Evolutionary conservation across 176 grass and related monocot species (phyloP).

Genomic region (Secale cereale): DNA sequence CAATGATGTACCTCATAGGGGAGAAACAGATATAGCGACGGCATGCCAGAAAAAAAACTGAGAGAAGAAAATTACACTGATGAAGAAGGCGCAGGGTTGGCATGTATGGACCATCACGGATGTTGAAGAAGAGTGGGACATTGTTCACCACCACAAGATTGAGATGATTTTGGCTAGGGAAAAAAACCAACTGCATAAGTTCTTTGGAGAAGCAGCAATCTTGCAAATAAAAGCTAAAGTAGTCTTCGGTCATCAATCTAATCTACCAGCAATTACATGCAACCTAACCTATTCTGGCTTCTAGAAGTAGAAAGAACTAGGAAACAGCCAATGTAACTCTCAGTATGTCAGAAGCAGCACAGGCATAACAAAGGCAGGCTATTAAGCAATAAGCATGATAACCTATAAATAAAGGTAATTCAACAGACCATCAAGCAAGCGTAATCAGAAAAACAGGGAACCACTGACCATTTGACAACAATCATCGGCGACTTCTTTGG

Average conservation of each 20-base stretch:
- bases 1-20: neutral
- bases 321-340: neutral
- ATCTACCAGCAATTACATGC: neutral
- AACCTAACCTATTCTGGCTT: neutral
- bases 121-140: constrained; percentile 93
- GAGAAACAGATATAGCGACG: neutral
- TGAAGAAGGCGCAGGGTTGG: constrained; percentile 96
- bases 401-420: neutral
- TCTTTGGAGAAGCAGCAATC: neutral
- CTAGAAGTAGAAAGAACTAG: neutral
- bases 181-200: constrained; percentile 10
- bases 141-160: constrained; percentile 99
- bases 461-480: constrained; percentile 85
- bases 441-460: neutral
- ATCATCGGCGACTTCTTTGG: constrained; percentile 88
- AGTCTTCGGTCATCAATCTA: neutral
- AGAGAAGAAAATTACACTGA: constrained; percentile 68
- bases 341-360: neutral
- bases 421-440: neutral
- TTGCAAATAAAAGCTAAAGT: neutral
- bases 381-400: neutral
- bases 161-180: constrained; percentile 94
- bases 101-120: constrained; percentile 97
- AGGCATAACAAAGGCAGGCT: neutral
- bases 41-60: constrained; percentile 2